Evolutionary conservation across 1,139 yeast genomes (phyloP), one percentile per base, ranked within the genome.

Genomic region (Suhomyces ambrosiae): DNA sequence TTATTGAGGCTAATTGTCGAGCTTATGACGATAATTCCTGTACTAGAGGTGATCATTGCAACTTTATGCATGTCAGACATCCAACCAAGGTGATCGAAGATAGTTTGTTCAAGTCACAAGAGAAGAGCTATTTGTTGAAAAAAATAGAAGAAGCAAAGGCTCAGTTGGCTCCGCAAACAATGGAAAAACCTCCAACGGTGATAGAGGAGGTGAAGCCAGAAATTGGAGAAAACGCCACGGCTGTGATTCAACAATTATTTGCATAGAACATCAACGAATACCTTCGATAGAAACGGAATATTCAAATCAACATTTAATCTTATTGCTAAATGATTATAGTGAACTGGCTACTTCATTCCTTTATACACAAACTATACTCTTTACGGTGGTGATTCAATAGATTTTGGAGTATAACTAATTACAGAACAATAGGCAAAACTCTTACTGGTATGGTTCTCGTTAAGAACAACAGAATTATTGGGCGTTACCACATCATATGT

Each of bases 1-100:
- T 87, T 49, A 67, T 72, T 30, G 95, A 85, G 42, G 87, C 95
- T 10, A 75, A 80, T 38, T 90, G 97, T 54, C 56, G 76, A 29
- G 88, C 86, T 38, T 81, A 83, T 53, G 89, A 82, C 33, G 63
- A 71, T 4, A 60, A 71, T 27, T 65, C 65, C 21, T 90, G 97
- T 58, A 74, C 72, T 18, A 73, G 97, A 55, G 92, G 89, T 1
- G 88, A 84, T 22, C 75, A 76, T 52, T 90, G 97, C 60, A 90
- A 90, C 60, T 88, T 86, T 59, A 85, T 89, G 76, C 97, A 90
- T 59, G 73, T 84, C 2, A 71, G 82, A 47, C 64, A 74, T 26
- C 90, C 95, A 0, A 60, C 76, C 1, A 54, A 57, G 10, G 64
- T 56, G 13, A 53, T 83, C 23, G 60, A 67, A 32, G 56, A 56